phyloP scores from a whole-genome alignment of 2,329 filamentous ascomycete genomes.

The Alternaria angustiovoidea region DNA sequence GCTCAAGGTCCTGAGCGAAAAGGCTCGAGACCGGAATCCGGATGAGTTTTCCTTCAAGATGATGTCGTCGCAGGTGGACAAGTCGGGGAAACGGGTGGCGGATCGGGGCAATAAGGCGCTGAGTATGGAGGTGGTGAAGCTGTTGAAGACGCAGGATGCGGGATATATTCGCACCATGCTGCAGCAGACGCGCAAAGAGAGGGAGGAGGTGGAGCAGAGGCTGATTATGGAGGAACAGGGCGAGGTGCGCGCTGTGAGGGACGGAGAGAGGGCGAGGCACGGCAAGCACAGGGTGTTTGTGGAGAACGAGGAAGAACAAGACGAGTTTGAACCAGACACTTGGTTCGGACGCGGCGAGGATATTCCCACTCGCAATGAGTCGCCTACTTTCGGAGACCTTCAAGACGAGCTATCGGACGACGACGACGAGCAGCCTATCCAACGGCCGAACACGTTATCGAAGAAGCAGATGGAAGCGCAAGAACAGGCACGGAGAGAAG shows the following conservation, averaged over 20 bases:
- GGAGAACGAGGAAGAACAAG: slow-evolving; percentile 52
- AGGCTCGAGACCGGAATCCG: slow-evolving; percentile 68
- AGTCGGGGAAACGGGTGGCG: slow-evolving; percentile 51
- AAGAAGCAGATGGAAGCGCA: slow-evolving; percentile 46
- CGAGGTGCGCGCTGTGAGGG: slow-evolving; percentile 52
- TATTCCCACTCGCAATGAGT: slow-evolving; percentile 22
- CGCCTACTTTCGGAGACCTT: slow-evolving; percentile 38
- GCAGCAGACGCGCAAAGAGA: slow-evolving; percentile 63
- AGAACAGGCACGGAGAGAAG: slow-evolving; percentile 38
- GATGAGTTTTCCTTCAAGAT: slow-evolving; percentile 73
- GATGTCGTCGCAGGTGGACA: slow-evolving; percentile 62
- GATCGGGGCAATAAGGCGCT: slow-evolving; percentile 59
- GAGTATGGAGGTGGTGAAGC: slow-evolving; percentile 65
- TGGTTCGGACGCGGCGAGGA: slow-evolving; percentile 51
- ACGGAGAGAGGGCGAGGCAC: slow-evolving; percentile 34
- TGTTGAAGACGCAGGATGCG: slow-evolving; percentile 72
- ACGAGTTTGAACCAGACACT: slow-evolving; percentile 51
- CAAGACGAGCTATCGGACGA: slow-evolving; percentile 31
- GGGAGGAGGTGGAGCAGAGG: slow-evolving; percentile 57
- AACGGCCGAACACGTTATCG: slow-evolving; percentile 33
- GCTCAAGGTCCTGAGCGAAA: slow-evolving; percentile 65
- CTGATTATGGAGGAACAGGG: slow-evolving; percentile 48
- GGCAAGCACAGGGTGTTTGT: slow-evolving; percentile 51
- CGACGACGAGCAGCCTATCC: slow-evolving; percentile 29
- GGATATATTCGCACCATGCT: slow-evolving; percentile 68